A percentile compares a stretch with the other conserved stretches of the same genome.
These are phyloP conservation scores for Nakazawaea sp. DNA, from an alignment of 805 yeast genomes.

Conservation along the genomic window DNA sequence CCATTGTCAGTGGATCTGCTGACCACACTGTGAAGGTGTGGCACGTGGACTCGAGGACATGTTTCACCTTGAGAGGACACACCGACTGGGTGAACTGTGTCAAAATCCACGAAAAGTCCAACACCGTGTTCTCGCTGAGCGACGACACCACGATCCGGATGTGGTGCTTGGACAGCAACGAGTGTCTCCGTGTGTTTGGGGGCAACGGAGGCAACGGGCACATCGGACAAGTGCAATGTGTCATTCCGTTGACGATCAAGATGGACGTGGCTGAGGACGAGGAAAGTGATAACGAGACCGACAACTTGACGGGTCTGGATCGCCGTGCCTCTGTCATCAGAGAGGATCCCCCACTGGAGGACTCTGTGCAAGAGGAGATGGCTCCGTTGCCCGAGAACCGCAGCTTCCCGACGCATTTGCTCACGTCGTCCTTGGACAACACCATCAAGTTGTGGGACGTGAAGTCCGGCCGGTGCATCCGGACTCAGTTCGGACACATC, in stretches of 20 bases:
- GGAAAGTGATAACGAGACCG: conserved; percentile 31
- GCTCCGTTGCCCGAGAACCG: conserved; percentile 13
- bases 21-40: conserved; percentile 91
- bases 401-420: conserved; percentile 70
- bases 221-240: conserved; percentile 90
- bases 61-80: conserved; percentile 91
- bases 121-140: conserved; percentile 76
- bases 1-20: conserved; percentile 90
- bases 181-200: conserved; percentile 74
- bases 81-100: conserved; percentile 89
- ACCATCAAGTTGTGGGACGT: conserved; percentile 93
- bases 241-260: conserved; percentile 73
- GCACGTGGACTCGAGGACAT: conserved; percentile 92
- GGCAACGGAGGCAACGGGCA: conserved; percentile 65
- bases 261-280: conserved; percentile 48
- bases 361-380: conserved; percentile 6
- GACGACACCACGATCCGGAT: conserved; percentile 90
- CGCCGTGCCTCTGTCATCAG: conserved; percentile 15
- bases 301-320: conserved; percentile 11
- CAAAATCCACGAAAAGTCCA: conserved; percentile 72
- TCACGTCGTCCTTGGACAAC: conserved; percentile 86
- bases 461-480: conserved; percentile 74
- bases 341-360: conserved; percentile 13
- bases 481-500: conserved; percentile 96
- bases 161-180: conserved; percentile 87